Percentiles rank a stretch among this genome's conserved stretches.
Evolutionary conservation across 176 grass and related monocot genomes (phyloP).

Genomic region (Oryza glumipatula): DNA sequence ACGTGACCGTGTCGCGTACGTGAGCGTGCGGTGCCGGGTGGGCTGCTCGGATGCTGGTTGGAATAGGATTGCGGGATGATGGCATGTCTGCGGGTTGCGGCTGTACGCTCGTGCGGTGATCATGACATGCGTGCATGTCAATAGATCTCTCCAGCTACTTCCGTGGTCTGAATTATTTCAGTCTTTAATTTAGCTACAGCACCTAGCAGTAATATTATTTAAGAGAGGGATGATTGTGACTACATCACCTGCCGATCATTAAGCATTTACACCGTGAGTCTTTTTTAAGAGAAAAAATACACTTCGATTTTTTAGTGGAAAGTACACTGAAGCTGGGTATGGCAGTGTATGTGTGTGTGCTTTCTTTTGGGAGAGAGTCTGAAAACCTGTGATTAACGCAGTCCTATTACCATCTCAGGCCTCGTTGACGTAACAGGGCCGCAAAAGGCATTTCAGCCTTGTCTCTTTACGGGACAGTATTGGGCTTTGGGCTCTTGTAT

Average conservation of each 20-base stretch:
- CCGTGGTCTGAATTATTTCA: neutral
- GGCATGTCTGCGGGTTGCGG: neutral
- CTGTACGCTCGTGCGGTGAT: neutral
- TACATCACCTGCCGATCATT: no score
- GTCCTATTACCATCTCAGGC: no score
- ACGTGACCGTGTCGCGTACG: neutral
- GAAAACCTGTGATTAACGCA: no score
- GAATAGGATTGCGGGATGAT: neutral
- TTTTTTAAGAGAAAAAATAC: no score
- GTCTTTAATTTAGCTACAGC: neutral
- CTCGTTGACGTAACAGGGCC: neutral
- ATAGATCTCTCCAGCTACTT: neutral
- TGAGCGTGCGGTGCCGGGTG: neutral
- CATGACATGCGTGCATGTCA: neutral
- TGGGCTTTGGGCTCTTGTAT: neutral
- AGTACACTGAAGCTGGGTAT: no score
- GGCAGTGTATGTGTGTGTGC: no score
- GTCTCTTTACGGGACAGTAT: neutral
- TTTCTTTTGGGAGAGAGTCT: no score
- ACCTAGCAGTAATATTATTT: neutral
- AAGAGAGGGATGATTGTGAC: neutral
- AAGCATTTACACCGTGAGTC: no score
- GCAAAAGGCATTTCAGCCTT: no score
- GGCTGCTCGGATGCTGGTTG: neutral
- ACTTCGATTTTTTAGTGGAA: no score